Conservation (phyloP, 176 grass and related monocot genomes). For the Oryza rufipogon region DNA sequence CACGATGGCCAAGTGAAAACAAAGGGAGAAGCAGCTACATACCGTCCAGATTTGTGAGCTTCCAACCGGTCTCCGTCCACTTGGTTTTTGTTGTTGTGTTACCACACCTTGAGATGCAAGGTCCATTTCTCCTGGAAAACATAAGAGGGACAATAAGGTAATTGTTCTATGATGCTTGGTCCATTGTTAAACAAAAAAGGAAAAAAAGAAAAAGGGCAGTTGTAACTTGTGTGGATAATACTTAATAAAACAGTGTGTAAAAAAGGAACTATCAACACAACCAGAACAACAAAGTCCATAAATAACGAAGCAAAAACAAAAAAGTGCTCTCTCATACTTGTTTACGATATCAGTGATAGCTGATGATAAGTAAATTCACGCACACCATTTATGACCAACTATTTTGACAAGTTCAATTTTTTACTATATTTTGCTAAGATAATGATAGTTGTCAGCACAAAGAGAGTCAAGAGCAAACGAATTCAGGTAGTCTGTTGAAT, state of each 20-base stretch:
- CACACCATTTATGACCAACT: background rate
- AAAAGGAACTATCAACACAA: constrained; percentile 26
- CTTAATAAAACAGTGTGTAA: constrained; percentile 22
- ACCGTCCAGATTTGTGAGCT: constrained; percentile 63
- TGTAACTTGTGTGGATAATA: constrained; percentile 5
- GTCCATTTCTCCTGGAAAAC: constrained; percentile 56
- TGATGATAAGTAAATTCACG: constrained; percentile 4
- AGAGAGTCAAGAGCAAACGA: background rate
- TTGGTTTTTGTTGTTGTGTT: constrained; percentile 51
- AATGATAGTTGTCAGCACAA: background rate
- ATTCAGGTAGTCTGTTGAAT: background rate
- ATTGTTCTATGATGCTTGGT: background rate
- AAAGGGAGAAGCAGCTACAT: constrained; percentile 26
- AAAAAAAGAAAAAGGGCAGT: background rate
- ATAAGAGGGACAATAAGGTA: background rate
- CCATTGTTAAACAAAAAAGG: background rate
- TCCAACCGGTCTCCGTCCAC: constrained; percentile 49
- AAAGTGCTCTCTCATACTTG: background rate
- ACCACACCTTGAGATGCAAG: constrained; percentile 28
- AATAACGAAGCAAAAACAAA: background rate
- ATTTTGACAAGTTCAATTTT: background rate
- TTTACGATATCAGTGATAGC: background rate
- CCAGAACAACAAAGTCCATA: background rate
- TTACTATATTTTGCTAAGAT: background rate
- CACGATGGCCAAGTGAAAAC: constrained; percentile 6